Conservation (phyloP, 495 filamentous ascomycete species). For the Aspergillus sparsus region DNA sequence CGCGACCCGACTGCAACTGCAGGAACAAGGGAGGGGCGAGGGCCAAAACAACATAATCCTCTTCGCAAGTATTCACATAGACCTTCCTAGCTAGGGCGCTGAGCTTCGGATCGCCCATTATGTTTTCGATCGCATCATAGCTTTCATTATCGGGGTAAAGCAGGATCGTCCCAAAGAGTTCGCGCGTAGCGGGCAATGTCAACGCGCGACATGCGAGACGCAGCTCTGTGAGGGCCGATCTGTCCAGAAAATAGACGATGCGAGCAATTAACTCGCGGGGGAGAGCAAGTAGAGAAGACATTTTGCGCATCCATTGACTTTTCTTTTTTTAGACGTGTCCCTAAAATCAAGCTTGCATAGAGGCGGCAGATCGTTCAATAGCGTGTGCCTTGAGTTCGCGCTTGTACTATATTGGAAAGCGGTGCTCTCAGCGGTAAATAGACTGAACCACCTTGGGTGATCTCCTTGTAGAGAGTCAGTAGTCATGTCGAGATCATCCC, state of each 20-base stretch:
- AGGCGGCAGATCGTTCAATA: too few species aligned
- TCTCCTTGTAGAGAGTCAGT: too few species aligned
- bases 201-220: background rate
- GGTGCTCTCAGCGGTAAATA: too few species aligned
- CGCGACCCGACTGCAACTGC: too few species aligned
- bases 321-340: too few species aligned
- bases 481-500: too few species aligned
- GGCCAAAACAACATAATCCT: background rate
- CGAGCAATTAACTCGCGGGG: background rate
- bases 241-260: background rate
- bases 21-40: too few species aligned
- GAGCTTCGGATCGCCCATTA: background rate
- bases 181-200: background rate
- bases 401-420: too few species aligned
- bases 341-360: too few species aligned
- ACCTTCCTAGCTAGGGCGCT: background rate
- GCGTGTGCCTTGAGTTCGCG: too few species aligned
- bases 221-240: background rate
- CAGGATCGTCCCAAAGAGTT: background rate
- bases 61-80: conserved; percentile 3
- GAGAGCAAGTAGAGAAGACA: background rate
- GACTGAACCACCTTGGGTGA: too few species aligned
- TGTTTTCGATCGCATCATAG: background rate
- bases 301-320: background rate
- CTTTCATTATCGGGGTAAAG: background rate